Conservation (phyloP, 2,329 filamentous ascomycete species). For the Bipolaris oryzae region DNA sequence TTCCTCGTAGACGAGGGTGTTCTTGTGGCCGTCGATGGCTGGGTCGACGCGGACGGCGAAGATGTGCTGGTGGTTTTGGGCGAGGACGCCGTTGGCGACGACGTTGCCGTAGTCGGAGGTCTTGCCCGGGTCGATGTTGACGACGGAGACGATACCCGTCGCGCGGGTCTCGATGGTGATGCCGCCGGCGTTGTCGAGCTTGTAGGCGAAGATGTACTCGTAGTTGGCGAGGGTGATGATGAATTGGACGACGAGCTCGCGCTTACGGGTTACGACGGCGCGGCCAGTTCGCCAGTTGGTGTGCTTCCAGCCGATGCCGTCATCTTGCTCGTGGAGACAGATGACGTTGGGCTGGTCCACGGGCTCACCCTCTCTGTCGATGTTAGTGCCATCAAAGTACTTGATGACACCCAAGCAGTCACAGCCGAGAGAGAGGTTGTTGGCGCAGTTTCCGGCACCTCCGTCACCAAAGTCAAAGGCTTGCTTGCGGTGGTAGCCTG, state of each 20-base stretch:
- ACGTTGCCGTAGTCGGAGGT: conserved; percentile 64
- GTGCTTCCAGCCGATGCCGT: conserved; percentile 60
- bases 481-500: conserved; percentile 71
- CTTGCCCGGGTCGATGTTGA: conserved; percentile 64
- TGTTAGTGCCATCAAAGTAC: conserved; percentile 65
- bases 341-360: conserved; percentile 64
- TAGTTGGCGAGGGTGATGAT: conserved; percentile 74
- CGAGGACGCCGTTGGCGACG: conserved; percentile 67
- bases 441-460: conserved; percentile 69
- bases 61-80: conserved; percentile 73
- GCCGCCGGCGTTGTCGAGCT: conserved; percentile 67
- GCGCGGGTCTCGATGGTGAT: conserved; percentile 67
- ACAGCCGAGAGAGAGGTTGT: conserved; percentile 70
- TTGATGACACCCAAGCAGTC: conserved; percentile 73
- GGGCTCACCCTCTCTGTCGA: conserved; percentile 61
- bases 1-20: conserved; percentile 62
- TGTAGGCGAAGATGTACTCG: conserved; percentile 70
- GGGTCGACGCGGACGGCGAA: conserved; percentile 66
- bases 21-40: conserved; percentile 63
- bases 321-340: conserved; percentile 73
- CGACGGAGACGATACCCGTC: conserved; percentile 69
- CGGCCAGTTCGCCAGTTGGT: conserved; percentile 66
- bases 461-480: conserved; percentile 76
- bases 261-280: conserved; percentile 65
- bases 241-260: conserved; percentile 70